These are phyloP conservation scores for Pyrenochaeta sp. DNA, from an alignment of 2,329 filamentous ascomycete species.

Conservation along the genomic window DNA sequence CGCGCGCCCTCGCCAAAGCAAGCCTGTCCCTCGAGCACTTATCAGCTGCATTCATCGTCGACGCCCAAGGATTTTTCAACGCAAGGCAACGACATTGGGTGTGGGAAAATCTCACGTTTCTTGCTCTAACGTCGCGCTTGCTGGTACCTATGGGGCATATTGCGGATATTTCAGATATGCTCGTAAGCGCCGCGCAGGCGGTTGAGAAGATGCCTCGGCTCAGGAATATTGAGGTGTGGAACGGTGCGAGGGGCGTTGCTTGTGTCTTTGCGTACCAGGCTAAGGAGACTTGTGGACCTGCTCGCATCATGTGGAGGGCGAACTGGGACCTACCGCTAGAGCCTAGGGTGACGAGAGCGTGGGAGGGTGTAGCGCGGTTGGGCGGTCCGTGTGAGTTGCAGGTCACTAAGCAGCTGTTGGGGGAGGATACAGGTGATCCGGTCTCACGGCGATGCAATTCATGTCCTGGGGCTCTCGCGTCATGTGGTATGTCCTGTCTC, in stretches of 20 bases:
- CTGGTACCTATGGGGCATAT: slow-evolving; percentile 2
- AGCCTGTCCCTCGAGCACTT: slow-evolving; percentile 13
- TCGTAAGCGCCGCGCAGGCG: slow-evolving; percentile 8
- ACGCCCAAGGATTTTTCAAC: slow-evolving; percentile 9
- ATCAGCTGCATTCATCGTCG: slow-evolving; percentile 14
- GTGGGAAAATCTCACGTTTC: slow-evolving; percentile 3
- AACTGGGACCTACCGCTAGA: slow-evolving; percentile 10
- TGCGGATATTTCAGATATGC: slow-evolving; percentile 2
- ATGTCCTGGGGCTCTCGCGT: slow-evolving; percentile 17
- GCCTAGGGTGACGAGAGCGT: background rate
- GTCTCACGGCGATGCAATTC: slow-evolving; percentile 19
- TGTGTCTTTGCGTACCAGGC: slow-evolving; percentile 11
- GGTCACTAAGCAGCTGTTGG: background rate
- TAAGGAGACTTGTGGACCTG: background rate
- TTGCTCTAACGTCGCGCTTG: slow-evolving; percentile 9
- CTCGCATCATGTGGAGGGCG: no score
- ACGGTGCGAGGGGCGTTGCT: slow-evolving; percentile 10
- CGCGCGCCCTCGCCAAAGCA: slow-evolving; percentile 4
- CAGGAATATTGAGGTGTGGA: slow-evolving; percentile 12
- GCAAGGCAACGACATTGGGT: slow-evolving; percentile 7
- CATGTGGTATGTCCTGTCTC: slow-evolving; percentile 21
- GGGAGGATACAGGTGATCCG: background rate
- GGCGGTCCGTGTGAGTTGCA: background rate
- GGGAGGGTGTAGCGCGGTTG: background rate
- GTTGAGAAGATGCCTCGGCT: slow-evolving; percentile 12